phyloP scores from a whole-genome alignment of 129 eudicot species.

The Flaveria ramosissima region DNA sequence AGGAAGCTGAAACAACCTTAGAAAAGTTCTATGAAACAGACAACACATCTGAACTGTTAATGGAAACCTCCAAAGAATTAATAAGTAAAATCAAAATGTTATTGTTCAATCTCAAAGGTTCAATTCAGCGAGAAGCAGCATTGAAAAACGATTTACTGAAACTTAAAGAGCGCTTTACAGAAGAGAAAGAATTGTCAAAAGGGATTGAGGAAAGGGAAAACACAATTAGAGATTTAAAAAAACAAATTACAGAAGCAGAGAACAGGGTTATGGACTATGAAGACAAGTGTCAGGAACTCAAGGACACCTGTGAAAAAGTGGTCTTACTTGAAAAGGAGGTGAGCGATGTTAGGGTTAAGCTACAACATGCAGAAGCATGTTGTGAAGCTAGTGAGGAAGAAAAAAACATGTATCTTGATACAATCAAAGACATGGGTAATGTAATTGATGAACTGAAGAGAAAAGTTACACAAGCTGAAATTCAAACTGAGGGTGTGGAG shows the following conservation, averaged over 20 bases:
- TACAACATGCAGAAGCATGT: constrained; percentile 62
- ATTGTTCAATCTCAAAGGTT: constrained; percentile 53
- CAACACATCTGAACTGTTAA: constrained; percentile 56
- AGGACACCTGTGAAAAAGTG: constrained; percentile 43
- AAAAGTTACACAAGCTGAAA: constrained; percentile 55
- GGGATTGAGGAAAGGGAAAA: constrained; percentile 33
- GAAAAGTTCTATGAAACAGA: constrained; percentile 70
- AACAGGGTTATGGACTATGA: constrained; percentile 54
- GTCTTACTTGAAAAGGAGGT: constrained; percentile 59
- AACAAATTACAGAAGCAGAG: constrained; percentile 39
- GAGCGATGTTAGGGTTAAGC: constrained; percentile 52
- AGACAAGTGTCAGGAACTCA: constrained; percentile 45
- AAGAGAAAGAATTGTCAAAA: constrained; percentile 39
- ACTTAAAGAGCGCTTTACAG: constrained; percentile 33
- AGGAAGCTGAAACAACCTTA: constrained; percentile 49
- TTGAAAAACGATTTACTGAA: constrained; percentile 33
- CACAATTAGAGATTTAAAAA: constrained; percentile 25
- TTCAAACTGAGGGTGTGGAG: constrained; percentile 60
- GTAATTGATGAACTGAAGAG: constrained; percentile 60
- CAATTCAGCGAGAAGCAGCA: constrained; percentile 52
- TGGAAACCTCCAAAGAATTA: constrained; percentile 60
- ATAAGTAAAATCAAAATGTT: constrained; percentile 48
- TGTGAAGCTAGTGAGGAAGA: constrained; percentile 80
- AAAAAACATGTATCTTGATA: constrained; percentile 54
- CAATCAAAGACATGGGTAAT: constrained; percentile 71